Conservation (phyloP, 2,329 filamentous ascomycete genomes). For the Pyricularia pennisetigena region DNA sequence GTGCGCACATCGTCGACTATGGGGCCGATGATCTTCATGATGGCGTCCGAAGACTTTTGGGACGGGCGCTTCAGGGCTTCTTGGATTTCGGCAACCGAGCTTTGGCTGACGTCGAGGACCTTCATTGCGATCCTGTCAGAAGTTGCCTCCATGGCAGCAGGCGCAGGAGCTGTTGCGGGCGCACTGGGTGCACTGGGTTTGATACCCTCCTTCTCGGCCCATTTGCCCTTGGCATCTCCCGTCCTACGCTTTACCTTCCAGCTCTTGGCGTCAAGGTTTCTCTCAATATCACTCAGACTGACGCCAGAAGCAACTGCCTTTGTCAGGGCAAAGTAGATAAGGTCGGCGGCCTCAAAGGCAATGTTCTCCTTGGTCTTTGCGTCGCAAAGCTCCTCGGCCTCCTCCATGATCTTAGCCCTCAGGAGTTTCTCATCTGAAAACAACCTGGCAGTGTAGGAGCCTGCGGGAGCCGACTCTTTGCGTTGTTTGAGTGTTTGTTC, state of each 20-base stretch:
- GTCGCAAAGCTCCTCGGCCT: slow-evolving; percentile 86
- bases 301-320: slow-evolving; percentile 82
- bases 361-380: slow-evolving; percentile 74
- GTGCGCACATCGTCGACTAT: slow-evolving; percentile 83
- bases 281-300: slow-evolving; percentile 79
- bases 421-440: slow-evolving; percentile 88
- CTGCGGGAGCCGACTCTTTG: slow-evolving; percentile 72
- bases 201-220: slow-evolving; percentile 75
- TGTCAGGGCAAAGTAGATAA: slow-evolving; percentile 91
- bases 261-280: slow-evolving; percentile 87
- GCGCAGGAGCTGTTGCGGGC: slow-evolving; percentile 18
- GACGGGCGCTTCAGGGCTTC: slow-evolving; percentile 79
- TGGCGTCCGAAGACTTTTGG: slow-evolving; percentile 88
- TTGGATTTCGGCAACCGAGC: slow-evolving; percentile 54
- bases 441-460: slow-evolving; percentile 87
- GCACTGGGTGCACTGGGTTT: slow-evolving; percentile 26
- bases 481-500: slow-evolving; percentile 79
- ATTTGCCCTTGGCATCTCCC: slow-evolving; percentile 90
- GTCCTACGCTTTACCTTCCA: slow-evolving; percentile 89
- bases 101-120: slow-evolving; percentile 60
- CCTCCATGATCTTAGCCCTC: slow-evolving; percentile 94
- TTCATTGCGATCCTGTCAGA: slow-evolving; percentile 67
- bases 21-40: slow-evolving; percentile 81
- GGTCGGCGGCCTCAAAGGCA: slow-evolving; percentile 87
- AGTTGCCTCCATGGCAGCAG: slow-evolving; percentile 22